Conservation (phyloP, 306 rosid species). For the Echinosophora koreensis region DNA sequence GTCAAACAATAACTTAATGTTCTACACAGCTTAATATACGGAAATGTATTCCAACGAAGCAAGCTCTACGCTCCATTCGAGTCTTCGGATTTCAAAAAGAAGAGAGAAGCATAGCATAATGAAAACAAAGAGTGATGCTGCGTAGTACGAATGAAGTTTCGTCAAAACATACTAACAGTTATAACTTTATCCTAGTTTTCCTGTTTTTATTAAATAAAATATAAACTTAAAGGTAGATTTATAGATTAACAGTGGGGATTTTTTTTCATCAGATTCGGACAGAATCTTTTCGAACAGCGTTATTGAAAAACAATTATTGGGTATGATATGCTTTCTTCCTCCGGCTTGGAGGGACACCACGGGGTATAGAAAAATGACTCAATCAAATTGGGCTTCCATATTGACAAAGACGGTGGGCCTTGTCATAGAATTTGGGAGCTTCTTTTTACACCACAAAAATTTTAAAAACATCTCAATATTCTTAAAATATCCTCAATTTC, state of each 20-base stretch:
- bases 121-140: too few species aligned
- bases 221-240: too few species aligned
- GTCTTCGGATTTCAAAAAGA: neutral
- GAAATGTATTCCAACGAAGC: neutral
- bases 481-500: too few species aligned
- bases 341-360: neutral
- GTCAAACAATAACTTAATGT: neutral
- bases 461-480: too few species aligned
- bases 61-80: neutral
- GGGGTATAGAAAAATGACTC: neutral
- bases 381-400: neutral
- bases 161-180: too few species aligned
- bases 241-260: too few species aligned
- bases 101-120: neutral
- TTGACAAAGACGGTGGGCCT: neutral
- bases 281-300: too few species aligned
- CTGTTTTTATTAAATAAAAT: too few species aligned
- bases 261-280: too few species aligned
- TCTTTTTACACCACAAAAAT: too few species aligned
- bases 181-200: too few species aligned
- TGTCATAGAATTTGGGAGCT: neutral
- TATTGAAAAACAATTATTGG: neutral
- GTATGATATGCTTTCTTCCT: neutral
- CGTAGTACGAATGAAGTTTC: too few species aligned
- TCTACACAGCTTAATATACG: neutral